phyloP scores from a whole-genome alignment of 2,329 filamentous ascomycete species.

The Pseudocercospora crystallina region DNA sequence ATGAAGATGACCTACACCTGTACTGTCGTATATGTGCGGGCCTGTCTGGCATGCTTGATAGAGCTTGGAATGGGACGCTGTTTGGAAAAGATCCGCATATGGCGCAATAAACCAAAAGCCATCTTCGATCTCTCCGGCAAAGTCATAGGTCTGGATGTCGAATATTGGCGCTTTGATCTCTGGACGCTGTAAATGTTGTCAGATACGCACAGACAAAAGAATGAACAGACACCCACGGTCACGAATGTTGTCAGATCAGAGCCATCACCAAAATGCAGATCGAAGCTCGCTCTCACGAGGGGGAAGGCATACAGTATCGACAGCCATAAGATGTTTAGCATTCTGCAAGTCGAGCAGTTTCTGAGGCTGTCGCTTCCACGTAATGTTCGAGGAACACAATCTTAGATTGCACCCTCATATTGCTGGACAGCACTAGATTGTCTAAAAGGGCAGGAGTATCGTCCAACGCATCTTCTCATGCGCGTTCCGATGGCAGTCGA shows the following conservation, averaged over 20 bases:
- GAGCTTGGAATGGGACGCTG: not conserved
- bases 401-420: too few relatives aligned
- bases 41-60: constrained; percentile 18
- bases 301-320: too few relatives aligned
- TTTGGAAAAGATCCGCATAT: constrained; percentile 15
- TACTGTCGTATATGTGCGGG: constrained; percentile 21
- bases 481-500: too few relatives aligned
- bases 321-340: too few relatives aligned
- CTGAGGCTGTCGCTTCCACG: too few relatives aligned
- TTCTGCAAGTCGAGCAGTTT: too few relatives aligned
- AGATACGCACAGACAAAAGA: not conserved
- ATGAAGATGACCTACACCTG: constrained; percentile 3
- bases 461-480: too few relatives aligned
- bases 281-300: too few relatives aligned
- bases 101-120: constrained; percentile 27
- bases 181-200: constrained; percentile 10
- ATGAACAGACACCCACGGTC: not conserved
- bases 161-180: constrained; percentile 22
- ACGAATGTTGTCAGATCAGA: constrained; percentile 4
- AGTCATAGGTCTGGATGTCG: constrained; percentile 17
- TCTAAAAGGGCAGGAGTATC: too few relatives aligned
- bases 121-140: constrained; percentile 3
- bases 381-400: too few relatives aligned
- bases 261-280: constrained; percentile 3
- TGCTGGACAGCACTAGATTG: too few relatives aligned